Base-by-base conservation (phyloP, 2,329 filamentous ascomycete species). In the Xylariaceae sp. region DNA sequence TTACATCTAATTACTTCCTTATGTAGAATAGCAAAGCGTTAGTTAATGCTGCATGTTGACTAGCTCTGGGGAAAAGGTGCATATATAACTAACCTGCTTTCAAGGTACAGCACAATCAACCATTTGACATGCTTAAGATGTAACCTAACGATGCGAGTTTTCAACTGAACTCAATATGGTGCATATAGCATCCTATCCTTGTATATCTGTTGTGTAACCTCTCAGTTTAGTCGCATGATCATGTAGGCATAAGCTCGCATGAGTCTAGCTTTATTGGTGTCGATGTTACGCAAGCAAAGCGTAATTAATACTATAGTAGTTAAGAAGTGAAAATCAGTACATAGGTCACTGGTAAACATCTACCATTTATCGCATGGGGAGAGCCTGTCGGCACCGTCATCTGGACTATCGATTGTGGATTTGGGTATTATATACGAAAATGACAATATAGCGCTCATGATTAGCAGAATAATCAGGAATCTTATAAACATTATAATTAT, bases 201-300 rank as follows among this genome's bases (percentile, higher is more conserved):
- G 31, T 19, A 37, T 26, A 3, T 26, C 16, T 24, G 48, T 28
- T 47, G 48, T 57, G 49, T 53, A 57, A 53, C 48, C 12, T 31
- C 28, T 28, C 29, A 39, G 41, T 47, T 57, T 28, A 56, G n/a
- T 44, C 40, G 46, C 33, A 40, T 41, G 5, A 21, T 36, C 16
- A 14, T 39, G 47, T 47, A 31, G 44, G 37, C 24, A 43, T 49
- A 40, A 33, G 33, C 31, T 34, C 21, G 21, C n/a, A 33, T 19
- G n/a, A 19, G 24, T 26, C 14, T 5, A 19, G n/a, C n/a, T 11
- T 29, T 36, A 21, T 34, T 34, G 37, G 28, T 31, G 37, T 37
- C 7, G 6, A 26, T 16, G 28, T 34, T 16, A 48, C 36, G 51
- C 34, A 49, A 23, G n/a, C n/a, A n/a, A n/a, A n/a, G n/a, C n/a